Percentiles rank a stretch among this genome's conserved stretches.
These are phyloP conservation scores for Vitis hybrid DNA, from an alignment of 177 flowering plant species.

Conservation along the genomic window DNA sequence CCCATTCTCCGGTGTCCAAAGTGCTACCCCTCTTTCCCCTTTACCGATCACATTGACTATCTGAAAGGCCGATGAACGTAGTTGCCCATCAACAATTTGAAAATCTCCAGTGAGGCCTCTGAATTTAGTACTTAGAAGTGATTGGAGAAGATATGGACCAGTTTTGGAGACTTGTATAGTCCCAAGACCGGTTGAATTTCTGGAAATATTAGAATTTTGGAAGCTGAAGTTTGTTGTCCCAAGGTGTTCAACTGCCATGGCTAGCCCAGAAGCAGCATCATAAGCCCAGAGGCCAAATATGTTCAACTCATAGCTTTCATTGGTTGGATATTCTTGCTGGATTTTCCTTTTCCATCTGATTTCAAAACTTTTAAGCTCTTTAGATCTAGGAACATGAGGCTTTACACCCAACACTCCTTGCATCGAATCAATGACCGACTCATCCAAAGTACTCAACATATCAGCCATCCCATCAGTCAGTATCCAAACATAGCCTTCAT, in stretches of 20 bases:
- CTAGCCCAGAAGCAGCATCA: conserved; percentile 5
- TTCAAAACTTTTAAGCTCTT: neutral
- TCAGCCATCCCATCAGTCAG: conserved; percentile 10
- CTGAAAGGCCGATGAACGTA: too few relatives aligned
- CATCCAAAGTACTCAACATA: conserved; percentile 8
- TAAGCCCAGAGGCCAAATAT: conserved; percentile 17
- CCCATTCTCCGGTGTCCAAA: too few relatives aligned
- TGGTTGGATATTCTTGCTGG: conserved; percentile 5
- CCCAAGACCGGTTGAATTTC: too few relatives aligned
- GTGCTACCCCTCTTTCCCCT: too few relatives aligned
- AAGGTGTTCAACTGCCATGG: conserved; percentile 5
- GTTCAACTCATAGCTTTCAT: conserved; percentile 3
- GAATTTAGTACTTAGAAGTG: too few relatives aligned
- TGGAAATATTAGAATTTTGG: too few relatives aligned
- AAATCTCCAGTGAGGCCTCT: too few relatives aligned
- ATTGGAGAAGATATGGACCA: too few relatives aligned
- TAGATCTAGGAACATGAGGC: conserved; percentile 6
- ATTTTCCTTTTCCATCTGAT: conserved; percentile 12
- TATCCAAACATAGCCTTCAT: conserved; percentile 13
- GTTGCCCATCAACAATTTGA: too few relatives aligned
- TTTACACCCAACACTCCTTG: conserved; percentile 14
- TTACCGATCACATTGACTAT: too few relatives aligned
- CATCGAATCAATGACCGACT: conserved; percentile 7
- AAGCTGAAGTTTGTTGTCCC: neutral
- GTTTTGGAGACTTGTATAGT: too few relatives aligned